These are phyloP conservation scores for Ligustrum vulgare DNA, from an alignment of 257 asterid species.

Conservation along the genomic window DNA sequence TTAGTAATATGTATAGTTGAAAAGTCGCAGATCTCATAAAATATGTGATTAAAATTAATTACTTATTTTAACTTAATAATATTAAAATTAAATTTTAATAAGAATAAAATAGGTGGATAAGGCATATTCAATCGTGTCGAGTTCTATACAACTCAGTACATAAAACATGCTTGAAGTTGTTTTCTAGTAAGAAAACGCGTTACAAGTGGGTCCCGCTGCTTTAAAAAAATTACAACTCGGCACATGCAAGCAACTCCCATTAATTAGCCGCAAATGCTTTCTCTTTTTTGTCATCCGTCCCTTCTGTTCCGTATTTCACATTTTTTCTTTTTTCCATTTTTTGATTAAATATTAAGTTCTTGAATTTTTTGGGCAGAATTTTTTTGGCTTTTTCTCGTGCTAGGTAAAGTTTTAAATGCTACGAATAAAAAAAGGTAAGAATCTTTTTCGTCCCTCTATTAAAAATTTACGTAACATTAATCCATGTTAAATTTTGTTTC, in stretches of 20 bases:
- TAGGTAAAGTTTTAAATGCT: not conserved
- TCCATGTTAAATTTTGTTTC: no score
- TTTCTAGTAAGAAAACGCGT: not conserved
- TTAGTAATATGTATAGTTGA: no score
- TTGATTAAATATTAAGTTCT: not conserved
- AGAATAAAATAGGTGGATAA: no score
- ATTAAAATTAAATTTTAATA: no score
- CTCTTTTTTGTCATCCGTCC: not conserved
- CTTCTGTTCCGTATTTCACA: not conserved
- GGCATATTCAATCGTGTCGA: no score
- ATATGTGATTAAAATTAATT: no score
- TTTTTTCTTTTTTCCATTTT: not conserved
- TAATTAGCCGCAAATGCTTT: constrained; percentile 18
- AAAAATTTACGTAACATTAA: no score
- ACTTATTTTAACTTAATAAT: no score
- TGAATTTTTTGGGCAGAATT: not conserved
- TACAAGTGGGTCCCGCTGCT: constrained; percentile 22
- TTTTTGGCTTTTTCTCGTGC: not conserved
- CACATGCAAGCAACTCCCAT: constrained; percentile 29
- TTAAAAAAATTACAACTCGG: constrained; percentile 22
- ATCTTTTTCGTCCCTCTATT: no score
- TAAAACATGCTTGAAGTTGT: not conserved
- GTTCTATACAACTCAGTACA: not conserved
- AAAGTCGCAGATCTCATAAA: no score
- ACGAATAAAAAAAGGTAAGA: not conserved